phyloP scores from a whole-genome alignment of 192 early-diverging fungal species.

The Globomyces pollinis-pini region DNA sequence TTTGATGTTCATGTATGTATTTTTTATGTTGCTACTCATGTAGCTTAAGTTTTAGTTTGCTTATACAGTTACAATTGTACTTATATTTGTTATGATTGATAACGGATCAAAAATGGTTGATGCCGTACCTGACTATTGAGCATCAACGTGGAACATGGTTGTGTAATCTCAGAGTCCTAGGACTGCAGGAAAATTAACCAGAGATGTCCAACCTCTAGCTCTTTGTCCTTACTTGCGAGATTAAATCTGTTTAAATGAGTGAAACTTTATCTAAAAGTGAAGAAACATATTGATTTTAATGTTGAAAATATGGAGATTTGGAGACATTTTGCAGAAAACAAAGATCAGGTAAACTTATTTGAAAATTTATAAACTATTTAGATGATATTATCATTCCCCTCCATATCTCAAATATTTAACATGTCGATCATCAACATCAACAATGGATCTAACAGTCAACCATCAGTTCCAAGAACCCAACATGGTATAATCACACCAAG shows the following conservation, averaged over 20 bases:
- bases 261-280: background rate
- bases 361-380: background rate
- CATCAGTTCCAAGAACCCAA: background rate
- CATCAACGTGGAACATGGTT: background rate
- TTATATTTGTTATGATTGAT: no score
- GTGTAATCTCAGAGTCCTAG: constrained; percentile 4
- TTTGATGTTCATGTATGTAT: no score
- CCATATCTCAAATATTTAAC: constrained; percentile 10
- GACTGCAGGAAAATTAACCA: background rate
- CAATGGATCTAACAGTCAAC: background rate
- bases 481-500: background rate
- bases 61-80: no score
- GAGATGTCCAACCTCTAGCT: background rate
- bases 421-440: background rate
- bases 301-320: constrained; percentile 3
- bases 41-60: no score
- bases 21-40: no score
- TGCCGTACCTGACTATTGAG: no score
- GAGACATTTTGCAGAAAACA: background rate
- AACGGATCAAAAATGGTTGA: no score
- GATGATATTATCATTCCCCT: background rate
- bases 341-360: background rate
- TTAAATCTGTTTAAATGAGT: background rate
- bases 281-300: background rate
- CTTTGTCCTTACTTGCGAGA: background rate